A percentile compares a stretch with the other conserved stretches of the same genome.
Evolutionary conservation across 345 rosid genomes (phyloP).

Genomic region (Linum lewisii): DNA sequence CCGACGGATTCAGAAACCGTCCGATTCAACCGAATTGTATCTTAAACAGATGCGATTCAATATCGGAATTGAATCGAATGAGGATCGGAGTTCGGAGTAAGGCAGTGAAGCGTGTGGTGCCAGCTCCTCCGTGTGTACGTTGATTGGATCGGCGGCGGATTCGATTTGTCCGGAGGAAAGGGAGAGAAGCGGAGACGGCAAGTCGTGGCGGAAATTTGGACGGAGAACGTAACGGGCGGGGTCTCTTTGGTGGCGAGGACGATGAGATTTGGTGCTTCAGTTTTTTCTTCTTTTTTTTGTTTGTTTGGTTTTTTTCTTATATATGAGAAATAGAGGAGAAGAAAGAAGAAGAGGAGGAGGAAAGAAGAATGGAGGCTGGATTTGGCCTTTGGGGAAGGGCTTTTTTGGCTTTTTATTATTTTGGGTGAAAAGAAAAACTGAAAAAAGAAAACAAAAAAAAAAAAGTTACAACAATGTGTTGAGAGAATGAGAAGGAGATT

Average conservation of each 20-base stretch:
- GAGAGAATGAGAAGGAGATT: not conserved
- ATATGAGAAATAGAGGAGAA: not conserved
- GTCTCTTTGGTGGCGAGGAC: not conserved
- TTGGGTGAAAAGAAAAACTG: not conserved
- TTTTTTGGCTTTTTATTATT: not conserved
- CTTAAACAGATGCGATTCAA: not conserved
- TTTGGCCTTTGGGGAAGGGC: not conserved
- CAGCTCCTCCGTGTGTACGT: not conserved
- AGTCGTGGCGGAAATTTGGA: not conserved
- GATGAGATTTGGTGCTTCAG: not conserved
- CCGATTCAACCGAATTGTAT: not conserved
- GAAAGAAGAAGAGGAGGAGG: not conserved
- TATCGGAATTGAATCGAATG: not conserved
- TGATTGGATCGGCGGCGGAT: not conserved
- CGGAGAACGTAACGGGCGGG: not conserved
- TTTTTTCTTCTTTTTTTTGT: too few species aligned
- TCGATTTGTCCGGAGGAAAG: not conserved
- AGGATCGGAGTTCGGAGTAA: not conserved
- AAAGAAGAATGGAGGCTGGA: not conserved
- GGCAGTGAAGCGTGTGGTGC: not conserved
- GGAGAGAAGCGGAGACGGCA: not conserved
- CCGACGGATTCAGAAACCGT: not conserved
- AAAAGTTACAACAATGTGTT: not conserved
- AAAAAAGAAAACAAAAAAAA: too few species aligned
- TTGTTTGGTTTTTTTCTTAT: too few species aligned